phyloP scores from a whole-genome alignment of 768 basidiomycete genomes.

The Tricholoma matsutake region DNA sequence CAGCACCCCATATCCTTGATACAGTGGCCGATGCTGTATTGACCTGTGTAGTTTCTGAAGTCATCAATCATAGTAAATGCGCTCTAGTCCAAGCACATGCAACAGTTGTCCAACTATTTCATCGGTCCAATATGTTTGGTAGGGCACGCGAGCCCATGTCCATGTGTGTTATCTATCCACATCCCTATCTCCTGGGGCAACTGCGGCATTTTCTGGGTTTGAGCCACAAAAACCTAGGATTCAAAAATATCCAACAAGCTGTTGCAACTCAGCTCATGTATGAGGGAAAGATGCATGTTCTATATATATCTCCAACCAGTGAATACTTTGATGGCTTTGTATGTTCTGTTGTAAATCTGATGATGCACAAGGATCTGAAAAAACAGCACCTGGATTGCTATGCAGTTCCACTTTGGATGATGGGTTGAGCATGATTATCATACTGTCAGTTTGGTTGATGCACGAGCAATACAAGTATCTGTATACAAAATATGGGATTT shows the following conservation, averaged over 20 bases:
- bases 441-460: slow-evolving; percentile 14
- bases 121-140: neutral
- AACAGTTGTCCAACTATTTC: neutral
- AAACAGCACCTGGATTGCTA: slow-evolving; percentile 7
- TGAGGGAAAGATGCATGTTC: slow-evolving; percentile 6
- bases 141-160: neutral
- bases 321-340: neutral
- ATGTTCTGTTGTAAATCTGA: neutral
- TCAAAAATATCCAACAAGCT: neutral
- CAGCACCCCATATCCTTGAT: neutral
- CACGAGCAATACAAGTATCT: slow-evolving; percentile 11
- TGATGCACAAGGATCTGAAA: slow-evolving; percentile 8
- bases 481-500: neutral
- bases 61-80: too few relatives aligned
- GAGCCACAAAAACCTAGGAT: neutral
- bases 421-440: slow-evolving; percentile 9
- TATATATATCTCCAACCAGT: slow-evolving; percentile 7
- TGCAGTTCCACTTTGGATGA: neutral
- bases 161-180: neutral
- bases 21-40: neutral
- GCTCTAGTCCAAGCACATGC: neutral
- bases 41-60: neutral
- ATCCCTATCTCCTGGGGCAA: neutral
- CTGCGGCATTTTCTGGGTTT: neutral
- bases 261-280: neutral